Conservation (phyloP, 176 grass and related monocot species). For the Zea luxurians region DNA sequence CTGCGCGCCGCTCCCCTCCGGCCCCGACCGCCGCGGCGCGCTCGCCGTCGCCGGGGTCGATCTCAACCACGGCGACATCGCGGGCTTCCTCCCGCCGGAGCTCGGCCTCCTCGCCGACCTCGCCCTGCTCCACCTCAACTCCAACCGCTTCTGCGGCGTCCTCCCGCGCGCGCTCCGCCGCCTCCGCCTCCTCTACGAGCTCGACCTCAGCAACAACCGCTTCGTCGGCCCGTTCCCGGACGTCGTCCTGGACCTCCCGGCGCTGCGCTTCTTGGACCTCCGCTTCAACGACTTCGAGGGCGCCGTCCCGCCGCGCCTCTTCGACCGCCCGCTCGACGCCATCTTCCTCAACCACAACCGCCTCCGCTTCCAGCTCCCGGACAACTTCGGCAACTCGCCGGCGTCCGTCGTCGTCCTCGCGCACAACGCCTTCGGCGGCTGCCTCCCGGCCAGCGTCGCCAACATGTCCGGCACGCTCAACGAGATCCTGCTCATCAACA, state of each 20-base stretch:
- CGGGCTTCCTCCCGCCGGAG: slow-evolving; percentile 81
- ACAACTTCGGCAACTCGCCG: slow-evolving; percentile 92
- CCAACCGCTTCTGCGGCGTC: slow-evolving; percentile 86
- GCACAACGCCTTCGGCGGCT: slow-evolving; percentile 75
- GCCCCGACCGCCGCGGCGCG: neutral
- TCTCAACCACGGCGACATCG: slow-evolving; percentile 95
- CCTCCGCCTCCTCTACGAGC: slow-evolving; percentile 69
- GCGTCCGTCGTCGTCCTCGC: slow-evolving; percentile 88
- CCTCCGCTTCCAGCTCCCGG: slow-evolving; percentile 66
- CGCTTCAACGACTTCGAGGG: slow-evolving; percentile 98
- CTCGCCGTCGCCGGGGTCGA: slow-evolving; percentile 68
- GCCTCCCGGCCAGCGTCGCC: slow-evolving; percentile 80
- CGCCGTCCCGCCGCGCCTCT: slow-evolving; percentile 50
- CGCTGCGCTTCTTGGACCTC: slow-evolving; percentile 80
- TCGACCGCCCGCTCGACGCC: slow-evolving; percentile 82
- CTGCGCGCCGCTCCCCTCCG: slow-evolving; percentile 59
- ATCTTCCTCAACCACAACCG: slow-evolving; percentile 99
- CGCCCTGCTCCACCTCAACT: slow-evolving; percentile 87
- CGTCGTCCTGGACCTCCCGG: slow-evolving; percentile 60
- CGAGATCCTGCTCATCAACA: slow-evolving; percentile 92
- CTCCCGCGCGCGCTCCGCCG: slow-evolving; percentile 54
- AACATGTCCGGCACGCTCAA: slow-evolving; percentile 96
- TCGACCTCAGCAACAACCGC: slow-evolving; percentile 98
- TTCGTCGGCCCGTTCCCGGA: slow-evolving; percentile 77
- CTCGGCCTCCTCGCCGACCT: slow-evolving; percentile 80